Percentiles rank a stretch among this genome's conserved stretches.
Conservation (phyloP, 2,329 filamentous ascomycete species). For the Trichoderma breve region DNA sequence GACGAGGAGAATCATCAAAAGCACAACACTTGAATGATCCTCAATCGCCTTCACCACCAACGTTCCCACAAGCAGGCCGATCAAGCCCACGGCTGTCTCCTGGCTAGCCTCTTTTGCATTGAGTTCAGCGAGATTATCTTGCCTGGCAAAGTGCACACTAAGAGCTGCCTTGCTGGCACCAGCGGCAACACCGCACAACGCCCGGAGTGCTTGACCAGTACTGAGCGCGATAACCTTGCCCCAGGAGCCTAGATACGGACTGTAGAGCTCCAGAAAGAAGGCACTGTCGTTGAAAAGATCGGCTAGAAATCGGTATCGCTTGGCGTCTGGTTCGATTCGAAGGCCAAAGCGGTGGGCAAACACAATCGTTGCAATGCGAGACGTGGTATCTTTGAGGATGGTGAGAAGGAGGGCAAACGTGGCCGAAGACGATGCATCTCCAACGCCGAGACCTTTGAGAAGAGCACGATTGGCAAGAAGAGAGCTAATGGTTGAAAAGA, state of each 20-base stretch:
- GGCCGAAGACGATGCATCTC: constrained; percentile 73
- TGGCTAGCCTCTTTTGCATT: constrained; percentile 95
- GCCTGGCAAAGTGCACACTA: constrained; percentile 85
- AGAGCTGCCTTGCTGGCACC: constrained; percentile 87
- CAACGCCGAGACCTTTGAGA: constrained; percentile 76
- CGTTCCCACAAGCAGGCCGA: constrained; percentile 84
- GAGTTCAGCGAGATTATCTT: constrained; percentile 85
- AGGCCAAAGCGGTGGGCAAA: constrained; percentile 82
- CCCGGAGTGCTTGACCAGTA: constrained; percentile 50
- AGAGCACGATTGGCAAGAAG: constrained; percentile 80
- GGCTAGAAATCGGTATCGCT: constrained; percentile 81
- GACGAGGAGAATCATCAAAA: constrained; percentile 68
- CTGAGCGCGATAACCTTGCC: constrained; percentile 52
- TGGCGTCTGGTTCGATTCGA: constrained; percentile 85
- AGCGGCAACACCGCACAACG: constrained; percentile 84
- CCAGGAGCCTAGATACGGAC: constrained; percentile 63
- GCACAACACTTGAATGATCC: constrained; percentile 69
- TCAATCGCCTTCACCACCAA: constrained; percentile 75
- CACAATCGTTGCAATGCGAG: constrained; percentile 77
- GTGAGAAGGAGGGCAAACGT: constrained; percentile 80
- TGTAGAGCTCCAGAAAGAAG: constrained; percentile 81
- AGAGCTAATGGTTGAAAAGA: constrained; percentile 77
- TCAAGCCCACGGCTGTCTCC: constrained; percentile 84
- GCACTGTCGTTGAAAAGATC: constrained; percentile 86
- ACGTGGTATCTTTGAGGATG: constrained; percentile 77